phyloP scores from a whole-genome alignment of 208 protist genomes.

The Blechomonas ayalai region DNA sequence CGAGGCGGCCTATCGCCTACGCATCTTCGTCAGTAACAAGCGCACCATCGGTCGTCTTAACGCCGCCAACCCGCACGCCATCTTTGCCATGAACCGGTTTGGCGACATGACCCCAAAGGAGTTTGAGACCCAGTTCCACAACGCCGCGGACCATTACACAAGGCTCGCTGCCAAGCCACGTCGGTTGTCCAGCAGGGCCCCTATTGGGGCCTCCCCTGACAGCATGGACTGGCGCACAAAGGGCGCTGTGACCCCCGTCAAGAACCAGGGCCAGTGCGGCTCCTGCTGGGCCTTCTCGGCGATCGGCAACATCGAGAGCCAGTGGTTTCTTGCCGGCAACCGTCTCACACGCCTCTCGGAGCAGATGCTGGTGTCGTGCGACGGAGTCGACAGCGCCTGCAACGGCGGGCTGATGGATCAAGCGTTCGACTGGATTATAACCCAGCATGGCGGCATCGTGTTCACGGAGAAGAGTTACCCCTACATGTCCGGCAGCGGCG shows the following conservation, averaged over 20 bases:
- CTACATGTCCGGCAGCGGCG: constrained; percentile 65
- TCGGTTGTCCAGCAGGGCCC: constrained; percentile 2
- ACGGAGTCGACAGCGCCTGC: constrained; percentile 78
- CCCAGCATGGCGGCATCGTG: constrained; percentile 50
- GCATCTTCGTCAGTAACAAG: constrained; percentile 62
- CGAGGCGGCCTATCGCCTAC: constrained; percentile 42
- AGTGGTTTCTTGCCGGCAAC: constrained; percentile 30
- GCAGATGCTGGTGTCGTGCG: constrained; percentile 94
- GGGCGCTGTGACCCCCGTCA: constrained; percentile 88
- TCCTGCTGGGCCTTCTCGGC: constrained; percentile 96
- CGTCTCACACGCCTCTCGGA: constrained; percentile 82
- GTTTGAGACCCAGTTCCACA: constrained; percentile 6
- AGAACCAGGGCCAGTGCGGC: constrained; percentile 94
- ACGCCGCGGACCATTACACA: background rate
- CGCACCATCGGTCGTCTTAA: constrained; percentile 14
- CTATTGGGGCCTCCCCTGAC: background rate
- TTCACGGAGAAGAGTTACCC: constrained; percentile 80
- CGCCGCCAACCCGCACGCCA: constrained; percentile 48
- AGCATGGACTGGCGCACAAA: constrained; percentile 79
- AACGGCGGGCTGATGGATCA: constrained; percentile 88
- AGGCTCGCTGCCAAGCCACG: background rate
- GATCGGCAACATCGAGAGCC: constrained; percentile 88
- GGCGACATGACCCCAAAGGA: constrained; percentile 9
- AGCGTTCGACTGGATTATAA: constrained; percentile 77
- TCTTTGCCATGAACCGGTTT: constrained; percentile 10